Evolutionary conservation across 192 early-diverging fungal species (phyloP).

Genomic region (Geosiphon pyriformis): DNA sequence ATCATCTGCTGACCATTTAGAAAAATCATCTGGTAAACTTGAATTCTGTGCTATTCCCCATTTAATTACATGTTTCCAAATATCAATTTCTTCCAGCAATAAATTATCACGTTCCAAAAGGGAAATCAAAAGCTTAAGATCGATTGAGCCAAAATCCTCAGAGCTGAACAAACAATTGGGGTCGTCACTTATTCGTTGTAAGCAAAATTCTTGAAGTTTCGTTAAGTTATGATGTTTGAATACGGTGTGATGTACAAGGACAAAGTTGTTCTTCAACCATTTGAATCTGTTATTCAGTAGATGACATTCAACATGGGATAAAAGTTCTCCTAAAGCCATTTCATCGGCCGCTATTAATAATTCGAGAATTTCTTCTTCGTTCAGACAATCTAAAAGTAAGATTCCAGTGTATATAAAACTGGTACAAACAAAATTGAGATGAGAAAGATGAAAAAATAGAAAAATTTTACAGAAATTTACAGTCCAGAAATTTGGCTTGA

Average conservation of each 20-base stretch:
- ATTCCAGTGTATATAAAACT: background rate
- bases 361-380: background rate
- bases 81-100: background rate
- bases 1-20: background rate
- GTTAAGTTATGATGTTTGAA: background rate
- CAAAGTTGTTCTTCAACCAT: constrained; percentile 8
- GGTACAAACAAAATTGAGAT: background rate
- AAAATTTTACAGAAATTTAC: too few relatives aligned
- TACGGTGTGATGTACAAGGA: background rate
- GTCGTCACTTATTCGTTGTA: background rate
- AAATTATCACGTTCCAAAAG: background rate
- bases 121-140: background rate
- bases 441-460: background rate
- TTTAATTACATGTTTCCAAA: background rate
- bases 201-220: background rate
- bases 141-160: background rate
- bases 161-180: background rate
- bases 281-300: background rate
- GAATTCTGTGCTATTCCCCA: constrained; percentile 8
- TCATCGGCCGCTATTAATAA: background rate
- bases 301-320: background rate
- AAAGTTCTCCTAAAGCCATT: background rate
- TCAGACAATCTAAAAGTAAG: background rate
- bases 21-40: background rate
- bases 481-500: too few relatives aligned